Conservation (phyloP, 495 filamentous ascomycete species). For the Lasiosphaeris hirsuta region DNA sequence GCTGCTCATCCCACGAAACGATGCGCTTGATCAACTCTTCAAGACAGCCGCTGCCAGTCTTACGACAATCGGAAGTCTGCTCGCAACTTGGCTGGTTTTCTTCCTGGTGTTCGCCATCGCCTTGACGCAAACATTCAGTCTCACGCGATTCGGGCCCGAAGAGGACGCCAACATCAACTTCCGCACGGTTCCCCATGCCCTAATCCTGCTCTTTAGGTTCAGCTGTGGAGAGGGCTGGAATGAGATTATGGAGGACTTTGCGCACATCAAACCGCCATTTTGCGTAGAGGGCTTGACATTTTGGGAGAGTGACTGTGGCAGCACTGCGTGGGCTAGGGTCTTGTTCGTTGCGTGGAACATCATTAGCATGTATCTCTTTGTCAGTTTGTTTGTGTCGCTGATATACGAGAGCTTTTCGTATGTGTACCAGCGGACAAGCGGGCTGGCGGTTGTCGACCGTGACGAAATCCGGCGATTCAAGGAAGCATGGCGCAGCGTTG, state of each 20-base stretch:
- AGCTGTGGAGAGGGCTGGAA: slow-evolving; percentile 97
- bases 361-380: slow-evolving; percentile 99
- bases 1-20: slow-evolving; percentile 92
- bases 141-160: slow-evolving; percentile 76
- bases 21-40: slow-evolving; percentile 97
- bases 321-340: slow-evolving; percentile 75
- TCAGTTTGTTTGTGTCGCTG: slow-evolving; percentile 95
- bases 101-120: slow-evolving; percentile 97
- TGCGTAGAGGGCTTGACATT: slow-evolving; percentile 68
- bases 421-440: slow-evolving; percentile 93
- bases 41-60: slow-evolving; percentile 98
- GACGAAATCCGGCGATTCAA: slow-evolving; percentile 97
- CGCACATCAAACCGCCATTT: slow-evolving; percentile 66
- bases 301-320: slow-evolving; percentile 89
- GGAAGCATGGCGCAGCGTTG: slow-evolving; percentile 94
- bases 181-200: slow-evolving; percentile 83
- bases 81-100: slow-evolving; percentile 95
- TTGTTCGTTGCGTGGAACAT: slow-evolving; percentile 98
- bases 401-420: slow-evolving; percentile 99
- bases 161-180: slow-evolving; percentile 88
- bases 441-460: slow-evolving; percentile 75
- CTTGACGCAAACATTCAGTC: slow-evolving; percentile 91
- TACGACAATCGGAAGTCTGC: slow-evolving; percentile 81
- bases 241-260: slow-evolving; percentile 92
- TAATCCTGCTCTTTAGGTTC: slow-evolving; percentile 90